These are phyloP conservation scores for Taphrina wiesneri DNA, from an alignment of 1,139 yeast genomes.

Conservation along the genomic window DNA sequence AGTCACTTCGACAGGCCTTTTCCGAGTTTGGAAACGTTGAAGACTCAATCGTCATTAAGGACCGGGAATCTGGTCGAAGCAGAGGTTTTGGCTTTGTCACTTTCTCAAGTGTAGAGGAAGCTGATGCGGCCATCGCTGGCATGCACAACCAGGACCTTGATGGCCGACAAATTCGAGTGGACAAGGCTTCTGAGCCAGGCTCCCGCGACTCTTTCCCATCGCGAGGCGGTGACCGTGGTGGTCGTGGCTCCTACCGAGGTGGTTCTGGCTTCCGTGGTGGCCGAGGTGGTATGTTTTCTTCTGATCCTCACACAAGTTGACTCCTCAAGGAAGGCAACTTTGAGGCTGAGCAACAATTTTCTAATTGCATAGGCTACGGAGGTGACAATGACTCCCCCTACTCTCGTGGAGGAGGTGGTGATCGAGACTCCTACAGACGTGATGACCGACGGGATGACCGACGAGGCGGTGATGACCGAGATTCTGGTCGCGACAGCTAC, in stretches of 20 bases:
- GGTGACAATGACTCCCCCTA: conserved; percentile 32
- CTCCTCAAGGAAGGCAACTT: not conserved
- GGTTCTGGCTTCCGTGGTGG: conserved; percentile 34
- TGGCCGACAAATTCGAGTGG: conserved; percentile 33
- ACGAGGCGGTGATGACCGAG: conserved; percentile 32
- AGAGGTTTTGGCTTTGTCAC: conserved; percentile 35
- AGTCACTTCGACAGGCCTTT: conserved; percentile 23
- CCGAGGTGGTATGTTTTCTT: conserved; percentile 23
- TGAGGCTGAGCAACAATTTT: not conserved
- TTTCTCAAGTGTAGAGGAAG: conserved; percentile 19
- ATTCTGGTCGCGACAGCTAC: conserved; percentile 23
- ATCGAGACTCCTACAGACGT: conserved; percentile 31
- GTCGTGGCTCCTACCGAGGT: conserved; percentile 31
- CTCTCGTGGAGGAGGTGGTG: conserved; percentile 34
- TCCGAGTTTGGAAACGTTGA: conserved; percentile 28
- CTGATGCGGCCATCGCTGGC: conserved; percentile 32
- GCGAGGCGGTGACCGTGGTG: conserved; percentile 32
- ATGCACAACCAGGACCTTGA: conserved; percentile 33
- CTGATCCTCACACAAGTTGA: not conserved
- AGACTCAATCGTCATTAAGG: conserved; percentile 35
- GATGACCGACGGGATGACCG: conserved; percentile 26
- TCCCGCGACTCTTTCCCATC: conserved; percentile 29
- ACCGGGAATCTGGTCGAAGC: conserved; percentile 32
- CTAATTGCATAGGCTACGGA: conserved; percentile 20
- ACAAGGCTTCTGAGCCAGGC: conserved; percentile 33